These are phyloP conservation scores for Acanthamoeba triangularis DNA, from an alignment of 208 protist genomes.

Conservation along the genomic window DNA sequence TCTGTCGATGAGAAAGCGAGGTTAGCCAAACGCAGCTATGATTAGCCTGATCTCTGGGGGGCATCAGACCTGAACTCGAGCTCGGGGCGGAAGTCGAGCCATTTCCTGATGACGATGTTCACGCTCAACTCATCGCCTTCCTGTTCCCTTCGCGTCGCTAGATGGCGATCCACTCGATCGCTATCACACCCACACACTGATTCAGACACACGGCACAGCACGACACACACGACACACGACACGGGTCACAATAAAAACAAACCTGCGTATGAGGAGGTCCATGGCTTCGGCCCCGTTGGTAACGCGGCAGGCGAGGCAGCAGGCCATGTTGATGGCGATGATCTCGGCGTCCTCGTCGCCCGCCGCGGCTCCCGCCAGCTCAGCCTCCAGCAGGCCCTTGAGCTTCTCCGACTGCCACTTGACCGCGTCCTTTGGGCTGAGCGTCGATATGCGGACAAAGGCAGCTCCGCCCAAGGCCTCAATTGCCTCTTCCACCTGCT, in stretches of 20 bases:
- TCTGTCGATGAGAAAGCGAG: neutral
- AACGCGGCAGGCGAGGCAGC: conserved; percentile 14
- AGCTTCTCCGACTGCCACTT: conserved; percentile 63
- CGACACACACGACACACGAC: neutral
- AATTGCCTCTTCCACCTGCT: neutral
- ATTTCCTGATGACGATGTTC: conserved; percentile 22
- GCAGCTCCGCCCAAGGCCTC: neutral
- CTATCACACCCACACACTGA: neutral
- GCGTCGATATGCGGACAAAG: neutral
- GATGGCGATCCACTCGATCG: conserved; percentile 6
- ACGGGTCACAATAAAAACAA: no score
- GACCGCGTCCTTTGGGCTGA: conserved; percentile 37
- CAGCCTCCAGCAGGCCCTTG: conserved; percentile 18
- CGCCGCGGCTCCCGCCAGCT: neutral
- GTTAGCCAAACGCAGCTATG: neutral
- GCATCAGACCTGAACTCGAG: conserved; percentile 2
- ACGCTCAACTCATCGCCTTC: conserved; percentile 10
- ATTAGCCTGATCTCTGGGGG: neutral
- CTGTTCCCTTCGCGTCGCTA: neutral
- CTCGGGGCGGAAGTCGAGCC: conserved; percentile 22
- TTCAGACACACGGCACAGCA: no score
- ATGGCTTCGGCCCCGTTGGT: conserved; percentile 10
- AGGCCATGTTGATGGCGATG: conserved; percentile 61
- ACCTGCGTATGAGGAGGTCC: conserved; percentile 37
- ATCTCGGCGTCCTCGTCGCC: conserved; percentile 45